phyloP scores from a whole-genome alignment of 106 monocot genomes.

The Alisma plantagoaquatica region DNA sequence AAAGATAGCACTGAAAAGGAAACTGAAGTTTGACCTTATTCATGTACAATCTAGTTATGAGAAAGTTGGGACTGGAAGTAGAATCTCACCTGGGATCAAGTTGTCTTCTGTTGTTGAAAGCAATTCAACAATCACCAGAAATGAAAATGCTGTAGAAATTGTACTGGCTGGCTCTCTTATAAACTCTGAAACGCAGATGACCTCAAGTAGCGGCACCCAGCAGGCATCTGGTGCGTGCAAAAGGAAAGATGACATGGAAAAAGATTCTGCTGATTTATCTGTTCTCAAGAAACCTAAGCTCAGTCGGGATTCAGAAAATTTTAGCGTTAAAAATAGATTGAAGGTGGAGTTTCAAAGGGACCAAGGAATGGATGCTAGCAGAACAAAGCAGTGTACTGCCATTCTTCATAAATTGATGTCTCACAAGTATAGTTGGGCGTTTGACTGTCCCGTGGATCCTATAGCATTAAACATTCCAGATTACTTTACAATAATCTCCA shows the following conservation, averaged over 20 bases:
- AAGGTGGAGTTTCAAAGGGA: background rate
- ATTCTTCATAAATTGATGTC: conserved; percentile 65
- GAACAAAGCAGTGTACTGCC: conserved; percentile 57
- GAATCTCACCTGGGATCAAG: background rate
- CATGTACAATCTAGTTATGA: background rate
- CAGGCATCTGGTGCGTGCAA: conserved; percentile 8
- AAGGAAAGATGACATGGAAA: conserved; percentile 5
- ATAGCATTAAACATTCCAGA: conserved; percentile 79
- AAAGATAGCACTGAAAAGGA: background rate
- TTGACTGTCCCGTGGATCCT: conserved; percentile 73
- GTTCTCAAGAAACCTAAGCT: conserved; percentile 4
- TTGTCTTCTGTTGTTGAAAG: background rate
- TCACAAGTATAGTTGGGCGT: conserved; percentile 68
- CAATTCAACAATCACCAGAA: background rate
- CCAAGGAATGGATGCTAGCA: conserved; percentile 26
- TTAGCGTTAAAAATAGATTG: background rate
- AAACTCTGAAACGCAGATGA: background rate
- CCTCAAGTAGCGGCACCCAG: background rate
- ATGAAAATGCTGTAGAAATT: background rate
- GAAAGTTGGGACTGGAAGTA: background rate
- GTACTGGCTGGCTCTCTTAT: background rate
- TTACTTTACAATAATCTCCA: conserved; percentile 67
- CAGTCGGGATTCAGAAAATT: background rate
- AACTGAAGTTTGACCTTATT: no score
- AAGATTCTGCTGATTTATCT: background rate